Conservation (phyloP, 2,329 filamentous ascomycete species). For the Talaromyces atroroseus region DNA sequence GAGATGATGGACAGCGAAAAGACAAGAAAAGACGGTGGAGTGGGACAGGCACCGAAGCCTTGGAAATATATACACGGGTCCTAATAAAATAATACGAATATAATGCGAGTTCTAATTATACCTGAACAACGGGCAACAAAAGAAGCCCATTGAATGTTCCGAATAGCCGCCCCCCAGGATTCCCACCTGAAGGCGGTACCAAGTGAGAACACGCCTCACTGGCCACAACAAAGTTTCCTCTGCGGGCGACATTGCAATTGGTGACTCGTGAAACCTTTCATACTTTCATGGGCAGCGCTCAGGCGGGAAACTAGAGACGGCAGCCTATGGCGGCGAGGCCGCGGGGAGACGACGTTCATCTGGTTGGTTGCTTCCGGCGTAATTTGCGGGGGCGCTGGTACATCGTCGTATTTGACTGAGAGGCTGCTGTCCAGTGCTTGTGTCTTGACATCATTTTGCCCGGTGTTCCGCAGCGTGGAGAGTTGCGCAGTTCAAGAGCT, state of each 20-base stretch:
- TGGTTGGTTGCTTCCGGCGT: no score
- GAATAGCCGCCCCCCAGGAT: neutral
- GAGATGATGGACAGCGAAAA: neutral
- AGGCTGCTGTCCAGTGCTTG: no score
- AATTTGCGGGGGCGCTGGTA: no score
- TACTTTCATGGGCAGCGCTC: no score
- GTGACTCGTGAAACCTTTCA: no score
- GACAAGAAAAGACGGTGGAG: neutral
- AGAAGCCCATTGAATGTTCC: neutral
- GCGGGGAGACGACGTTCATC: no score
- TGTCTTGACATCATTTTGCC: neutral
- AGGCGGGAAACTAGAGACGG: neutral
- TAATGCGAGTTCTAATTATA: neutral
- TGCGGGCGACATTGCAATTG: neutral
- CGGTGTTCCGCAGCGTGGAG: neutral
- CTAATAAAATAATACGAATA: neutral
- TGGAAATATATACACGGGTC: neutral
- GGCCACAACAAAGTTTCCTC: neutral
- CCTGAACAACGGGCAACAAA: neutral
- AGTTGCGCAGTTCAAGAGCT: no score
- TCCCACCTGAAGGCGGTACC: neutral
- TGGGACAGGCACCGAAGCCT: slow-evolving; percentile 1
- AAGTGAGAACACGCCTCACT: neutral
- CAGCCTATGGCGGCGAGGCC: no score
- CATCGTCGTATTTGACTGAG: neutral